Percentiles rank a stretch among this genome's conserved stretches.
phyloP scores from a whole-genome alignment of 345 rosid genomes.

The Excoecaria cochinchinensis region DNA sequence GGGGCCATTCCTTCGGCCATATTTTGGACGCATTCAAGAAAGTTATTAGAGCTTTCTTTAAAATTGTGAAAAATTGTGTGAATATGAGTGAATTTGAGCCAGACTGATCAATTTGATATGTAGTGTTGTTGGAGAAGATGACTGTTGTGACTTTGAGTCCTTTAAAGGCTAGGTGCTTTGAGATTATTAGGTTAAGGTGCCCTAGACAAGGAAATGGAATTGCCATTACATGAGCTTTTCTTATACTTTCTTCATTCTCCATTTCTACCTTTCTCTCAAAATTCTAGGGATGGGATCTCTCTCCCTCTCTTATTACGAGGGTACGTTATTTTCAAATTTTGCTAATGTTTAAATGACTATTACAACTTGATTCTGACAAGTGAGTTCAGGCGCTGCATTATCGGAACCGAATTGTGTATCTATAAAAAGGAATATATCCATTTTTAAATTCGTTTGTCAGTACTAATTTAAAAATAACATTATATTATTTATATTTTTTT shows the following conservation, averaged over 20 bases:
- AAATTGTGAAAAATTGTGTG: conserved; percentile 34
- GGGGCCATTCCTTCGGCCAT: conserved; percentile 24
- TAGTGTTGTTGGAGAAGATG: conserved; percentile 19
- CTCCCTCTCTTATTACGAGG: too few relatives aligned
- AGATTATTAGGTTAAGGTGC: conserved; percentile 55
- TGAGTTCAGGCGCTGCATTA: too few relatives aligned
- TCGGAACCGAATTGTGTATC: too few relatives aligned
- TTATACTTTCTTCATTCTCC: conserved; percentile 7
- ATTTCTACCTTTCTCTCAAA: neutral
- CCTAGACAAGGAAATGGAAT: conserved; percentile 47
- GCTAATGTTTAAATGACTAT: too few relatives aligned
- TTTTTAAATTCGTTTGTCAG: too few relatives aligned
- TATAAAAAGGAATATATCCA: too few relatives aligned
- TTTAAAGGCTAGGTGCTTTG: conserved; percentile 50
- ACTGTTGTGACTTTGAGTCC: conserved; percentile 44
- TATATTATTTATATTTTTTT: too few relatives aligned
- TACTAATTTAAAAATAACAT: too few relatives aligned
- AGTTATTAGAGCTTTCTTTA: conserved; percentile 16
- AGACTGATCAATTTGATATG: conserved; percentile 23
- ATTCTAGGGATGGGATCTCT: too few relatives aligned
- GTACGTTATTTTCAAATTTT: too few relatives aligned
- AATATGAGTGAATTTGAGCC: conserved; percentile 15
- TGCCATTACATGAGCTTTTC: conserved; percentile 35
- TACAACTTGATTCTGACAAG: too few relatives aligned
- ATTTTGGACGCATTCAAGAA: conserved; percentile 16